Percentiles rank a stretch among this genome's conserved stretches.
phyloP scores from a whole-genome alignment of 1,284 basidiomycete genomes.

The Stygiomarasmius scandens region DNA sequence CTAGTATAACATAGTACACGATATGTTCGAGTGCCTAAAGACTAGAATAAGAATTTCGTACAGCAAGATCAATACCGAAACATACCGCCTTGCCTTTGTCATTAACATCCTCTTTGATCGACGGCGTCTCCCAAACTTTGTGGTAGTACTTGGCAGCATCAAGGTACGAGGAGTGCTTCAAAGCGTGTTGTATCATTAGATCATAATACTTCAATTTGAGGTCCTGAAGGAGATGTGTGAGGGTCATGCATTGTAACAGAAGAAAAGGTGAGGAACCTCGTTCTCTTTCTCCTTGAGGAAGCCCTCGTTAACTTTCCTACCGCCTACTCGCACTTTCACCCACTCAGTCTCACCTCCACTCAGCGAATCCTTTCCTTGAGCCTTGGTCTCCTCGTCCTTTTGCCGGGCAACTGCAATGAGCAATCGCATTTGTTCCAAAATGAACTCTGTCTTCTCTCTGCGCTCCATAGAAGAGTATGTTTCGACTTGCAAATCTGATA shows the following conservation, averaged over 20 bases:
- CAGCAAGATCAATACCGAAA: conserved; percentile 10
- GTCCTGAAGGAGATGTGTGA: conserved; percentile 56
- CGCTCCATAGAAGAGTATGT: conserved; percentile 99
- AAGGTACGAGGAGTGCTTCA: conserved; percentile 85
- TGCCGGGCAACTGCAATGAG: conserved; percentile 70
- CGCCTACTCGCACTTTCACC: conserved; percentile 89
- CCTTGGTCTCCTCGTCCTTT: conserved; percentile 57
- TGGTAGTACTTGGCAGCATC: conserved; percentile 96
- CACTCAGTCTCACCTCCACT: conserved; percentile 83
- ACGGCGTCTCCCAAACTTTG: conserved; percentile 95
- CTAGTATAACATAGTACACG: conserved; percentile 92
- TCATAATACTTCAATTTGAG: conserved; percentile 96
- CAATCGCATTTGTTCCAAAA: conserved; percentile 97
- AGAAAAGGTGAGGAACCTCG: conserved; percentile 56
- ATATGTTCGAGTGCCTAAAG: conserved; percentile 87
- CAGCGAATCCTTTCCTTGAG: conserved; percentile 51
- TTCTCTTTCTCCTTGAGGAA: conserved; percentile 90
- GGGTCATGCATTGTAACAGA: neutral
- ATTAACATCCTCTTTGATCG: conserved; percentile 80
- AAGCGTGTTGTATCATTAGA: conserved; percentile 92
- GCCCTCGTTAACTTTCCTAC: conserved; percentile 92
- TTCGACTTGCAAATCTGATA: conserved; percentile 96
- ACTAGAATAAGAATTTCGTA: neutral
- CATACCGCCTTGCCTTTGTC: conserved; percentile 77
- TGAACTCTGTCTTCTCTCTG: conserved; percentile 97